phyloP scores from a whole-genome alignment of 1,139 yeast species.

The Saccharomyces hybrid region DNA sequence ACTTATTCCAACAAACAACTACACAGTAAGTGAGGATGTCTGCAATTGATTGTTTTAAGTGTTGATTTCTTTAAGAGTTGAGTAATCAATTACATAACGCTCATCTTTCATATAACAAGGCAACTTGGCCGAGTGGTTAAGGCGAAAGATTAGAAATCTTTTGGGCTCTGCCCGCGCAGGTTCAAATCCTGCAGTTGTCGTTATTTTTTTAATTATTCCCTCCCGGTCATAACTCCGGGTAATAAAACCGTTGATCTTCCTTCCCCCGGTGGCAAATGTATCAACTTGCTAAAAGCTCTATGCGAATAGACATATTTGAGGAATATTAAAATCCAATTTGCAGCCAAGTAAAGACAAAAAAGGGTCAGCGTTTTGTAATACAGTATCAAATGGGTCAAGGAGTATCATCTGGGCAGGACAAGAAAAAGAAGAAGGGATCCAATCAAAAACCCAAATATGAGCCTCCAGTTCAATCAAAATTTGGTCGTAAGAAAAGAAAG shows the following conservation, averaged over 20 bases:
- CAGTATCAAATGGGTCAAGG: constrained; percentile 57
- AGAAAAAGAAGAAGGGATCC: constrained; percentile 66
- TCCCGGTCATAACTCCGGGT: too few species aligned
- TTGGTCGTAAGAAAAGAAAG: constrained; percentile 67
- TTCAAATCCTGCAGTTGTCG: constrained; percentile 37
- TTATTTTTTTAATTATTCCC: constrained; percentile 10
- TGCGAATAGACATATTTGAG: background rate
- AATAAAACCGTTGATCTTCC: too few species aligned
- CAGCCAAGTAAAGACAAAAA: background rate
- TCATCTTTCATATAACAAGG: constrained; percentile 16
- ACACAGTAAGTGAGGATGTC: too few species aligned
- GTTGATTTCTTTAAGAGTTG: too few species aligned
- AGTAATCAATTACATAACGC: too few species aligned
- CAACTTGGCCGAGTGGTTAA: constrained; percentile 50
- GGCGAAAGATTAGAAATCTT: constrained; percentile 49
- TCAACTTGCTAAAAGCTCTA: too few species aligned
- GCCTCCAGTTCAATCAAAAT: constrained; percentile 94
- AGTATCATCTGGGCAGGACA: constrained; percentile 67
- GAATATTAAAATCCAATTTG: background rate
- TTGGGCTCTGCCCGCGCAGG: constrained; percentile 41
- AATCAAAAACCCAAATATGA: constrained; percentile 90
- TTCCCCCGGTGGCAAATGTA: too few species aligned
- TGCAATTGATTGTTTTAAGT: too few species aligned
- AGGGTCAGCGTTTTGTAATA: background rate
- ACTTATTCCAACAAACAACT: too few species aligned